Evolutionary conservation across 306 rosid genomes (phyloP).

Genomic region (Cicer pinnatifidum): DNA sequence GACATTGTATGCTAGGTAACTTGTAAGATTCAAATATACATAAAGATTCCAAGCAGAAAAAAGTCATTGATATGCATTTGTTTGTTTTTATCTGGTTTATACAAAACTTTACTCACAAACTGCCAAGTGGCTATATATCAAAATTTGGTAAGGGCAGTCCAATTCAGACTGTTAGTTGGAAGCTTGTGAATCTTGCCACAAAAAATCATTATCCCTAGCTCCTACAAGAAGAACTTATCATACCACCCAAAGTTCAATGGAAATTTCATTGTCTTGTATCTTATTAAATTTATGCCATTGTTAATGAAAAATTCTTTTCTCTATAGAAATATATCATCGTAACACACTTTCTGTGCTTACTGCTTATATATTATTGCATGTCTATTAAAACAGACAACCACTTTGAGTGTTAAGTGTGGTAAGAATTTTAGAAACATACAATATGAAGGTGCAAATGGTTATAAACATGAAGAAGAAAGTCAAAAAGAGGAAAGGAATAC

Average conservation of each 20-base stretch:
- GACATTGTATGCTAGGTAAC: neutral
- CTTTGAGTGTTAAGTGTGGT: neutral
- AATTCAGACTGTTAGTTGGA: neutral
- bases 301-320: neutral
- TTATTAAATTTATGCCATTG: neutral
- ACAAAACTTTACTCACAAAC: neutral
- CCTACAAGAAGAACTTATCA: neutral
- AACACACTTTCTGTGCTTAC: neutral
- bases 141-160: neutral
- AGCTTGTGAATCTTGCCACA: slow-evolving; percentile 1
- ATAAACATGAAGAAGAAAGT: neutral
- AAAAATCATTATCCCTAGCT: neutral
- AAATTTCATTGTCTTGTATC: neutral
- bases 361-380: neutral
- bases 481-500: slow-evolving; percentile 13
- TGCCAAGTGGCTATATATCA: neutral
- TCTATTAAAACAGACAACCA: neutral
- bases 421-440: neutral
- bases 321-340: neutral
- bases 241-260: slow-evolving; percentile 1
- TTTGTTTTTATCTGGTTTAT: neutral
- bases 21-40: neutral
- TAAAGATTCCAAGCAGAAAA: neutral
- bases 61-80: neutral
- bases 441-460: neutral